Percentiles rank a stretch among this genome's conserved stretches.
Conservation (phyloP, 106 monocot species). For the Apostasia shenzhenica region DNA sequence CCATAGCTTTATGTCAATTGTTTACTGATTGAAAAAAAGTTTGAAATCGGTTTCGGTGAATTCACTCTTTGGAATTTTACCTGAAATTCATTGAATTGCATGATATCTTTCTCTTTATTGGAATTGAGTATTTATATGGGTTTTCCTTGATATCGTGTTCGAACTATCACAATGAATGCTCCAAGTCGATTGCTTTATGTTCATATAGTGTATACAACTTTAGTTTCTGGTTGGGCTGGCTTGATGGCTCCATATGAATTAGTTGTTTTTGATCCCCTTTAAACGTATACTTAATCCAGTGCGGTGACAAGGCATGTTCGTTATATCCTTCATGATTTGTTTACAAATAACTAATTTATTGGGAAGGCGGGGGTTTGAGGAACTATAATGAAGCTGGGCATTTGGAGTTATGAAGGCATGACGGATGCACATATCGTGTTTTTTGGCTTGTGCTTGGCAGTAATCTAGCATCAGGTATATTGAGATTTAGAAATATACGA, state of each 20-base stretch:
- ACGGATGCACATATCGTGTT: too few relatives aligned
- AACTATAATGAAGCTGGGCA: not conserved
- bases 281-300: conserved; percentile 1
- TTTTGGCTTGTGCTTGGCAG: too few relatives aligned
- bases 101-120: not conserved
- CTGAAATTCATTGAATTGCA: not conserved
- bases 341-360: conserved; percentile 1
- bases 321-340: conserved; percentile 2
- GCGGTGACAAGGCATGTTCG: conserved; percentile 4
- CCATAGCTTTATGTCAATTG: too few relatives aligned
- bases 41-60: not conserved
- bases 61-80: not conserved
- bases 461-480: too few relatives aligned
- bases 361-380: not conserved
- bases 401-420: not conserved
- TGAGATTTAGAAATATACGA: too few relatives aligned
- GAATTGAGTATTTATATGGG: conserved; percentile 1
- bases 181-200: conserved; percentile 8
- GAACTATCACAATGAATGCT: conserved; percentile 9
- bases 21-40: too few relatives aligned
- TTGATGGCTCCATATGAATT: conserved; percentile 14
- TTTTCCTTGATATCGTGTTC: conserved; percentile 12
- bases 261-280: conserved; percentile 7
- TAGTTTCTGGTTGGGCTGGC: conserved; percentile 9
- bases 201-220: conserved; percentile 6